phyloP scores from a whole-genome alignment of 768 basidiomycete species.

The Punctularia strigosozonata region DNA sequence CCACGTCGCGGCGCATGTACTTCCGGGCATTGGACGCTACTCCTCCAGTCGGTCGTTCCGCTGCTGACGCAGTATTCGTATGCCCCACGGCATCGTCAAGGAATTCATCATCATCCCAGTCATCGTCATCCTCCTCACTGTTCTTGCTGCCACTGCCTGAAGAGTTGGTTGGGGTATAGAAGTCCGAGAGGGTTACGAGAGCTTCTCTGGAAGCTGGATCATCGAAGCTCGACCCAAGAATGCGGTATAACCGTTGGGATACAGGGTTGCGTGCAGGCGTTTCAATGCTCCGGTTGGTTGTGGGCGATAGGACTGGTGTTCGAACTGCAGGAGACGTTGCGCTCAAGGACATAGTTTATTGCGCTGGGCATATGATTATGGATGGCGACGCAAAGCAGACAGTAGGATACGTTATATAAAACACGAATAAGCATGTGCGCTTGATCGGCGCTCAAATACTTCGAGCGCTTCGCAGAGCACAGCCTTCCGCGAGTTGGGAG shows the following conservation, averaged over 20 bases:
- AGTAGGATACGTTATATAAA: too few relatives aligned
- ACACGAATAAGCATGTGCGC: too few relatives aligned
- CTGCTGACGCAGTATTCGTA: conserved; percentile 14
- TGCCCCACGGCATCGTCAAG: conserved; percentile 5
- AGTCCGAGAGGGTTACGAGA: conserved; percentile 67
- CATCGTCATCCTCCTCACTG: conserved; percentile 23
- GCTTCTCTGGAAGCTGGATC: conserved; percentile 73
- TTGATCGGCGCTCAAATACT: too few relatives aligned
- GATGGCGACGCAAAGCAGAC: too few relatives aligned
- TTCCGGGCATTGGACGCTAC: conserved; percentile 66
- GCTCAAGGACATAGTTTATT: too few relatives aligned
- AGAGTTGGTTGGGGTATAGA: conserved; percentile 37
- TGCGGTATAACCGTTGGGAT: conserved; percentile 83
- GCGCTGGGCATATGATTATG: too few relatives aligned
- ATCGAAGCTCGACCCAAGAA: conserved; percentile 70
- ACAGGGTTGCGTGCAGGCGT: conserved; percentile 79
- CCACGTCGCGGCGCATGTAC: conserved; percentile 75
- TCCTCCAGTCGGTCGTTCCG: conserved; percentile 39
- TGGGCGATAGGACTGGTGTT: too few relatives aligned
- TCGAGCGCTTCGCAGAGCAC: too few relatives aligned
- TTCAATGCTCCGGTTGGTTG: too few relatives aligned
- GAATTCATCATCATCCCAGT: conserved; percentile 14
- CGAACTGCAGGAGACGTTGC: too few relatives aligned
- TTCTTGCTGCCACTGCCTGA: conserved; percentile 15
- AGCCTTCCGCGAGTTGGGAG: too few relatives aligned